Base-by-base conservation (phyloP, 805 yeast species). In the Diddensiella caesifluorescens region DNA sequence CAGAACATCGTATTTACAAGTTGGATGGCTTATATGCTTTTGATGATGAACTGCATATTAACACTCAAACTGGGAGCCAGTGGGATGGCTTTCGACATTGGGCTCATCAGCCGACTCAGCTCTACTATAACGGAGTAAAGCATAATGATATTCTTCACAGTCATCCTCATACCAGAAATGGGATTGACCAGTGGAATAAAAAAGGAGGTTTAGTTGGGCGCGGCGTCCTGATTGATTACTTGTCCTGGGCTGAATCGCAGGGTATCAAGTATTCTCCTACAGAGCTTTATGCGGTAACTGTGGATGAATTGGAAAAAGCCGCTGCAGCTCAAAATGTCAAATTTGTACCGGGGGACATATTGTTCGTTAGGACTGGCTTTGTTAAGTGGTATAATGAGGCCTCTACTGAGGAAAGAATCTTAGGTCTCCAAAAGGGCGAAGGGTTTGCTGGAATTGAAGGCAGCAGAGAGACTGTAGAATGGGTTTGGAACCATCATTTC, bases 141-240 rank as follows among this genome's bases (percentile, higher is more conserved):
- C 45, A 47, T 3, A 40, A 45, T 13, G 57, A 59, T 25, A 47
- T 57, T 22, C 23, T 39, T 25, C 48, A 28, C 19, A 35, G 29
- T 10, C 39, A 39, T 21, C 38, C 41, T 19, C 44, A 42, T 27
- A 21, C 16, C 13, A 30, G 55, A 36, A 35, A 45, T 20, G 48
- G 53, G 3, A 44, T 51, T 19, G 48, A 46, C 23, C 48, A 47
- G 9, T 51, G 55, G 62, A 57, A 58, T 4, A 45, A 53, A 35
- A 38, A 55, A 31, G 66, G 66, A 2, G 62, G 62, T 2, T 55
- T 57, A 22, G 60, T 55, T 18, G 57, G 61, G 9, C 44, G 62
- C 3, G 62, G 62, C 3, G 59, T 57, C 15, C 42, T 57, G 12
- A 22, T 22, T 9, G 39, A 35, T 13, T 22, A 23, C 15, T 18